Percentiles rank a stretch among this genome's conserved stretches.
These are phyloP conservation scores for Gorgonomyces haynaldii DNA, from an alignment of 192 early-diverging fungal species.

Conservation along the genomic window DNA sequence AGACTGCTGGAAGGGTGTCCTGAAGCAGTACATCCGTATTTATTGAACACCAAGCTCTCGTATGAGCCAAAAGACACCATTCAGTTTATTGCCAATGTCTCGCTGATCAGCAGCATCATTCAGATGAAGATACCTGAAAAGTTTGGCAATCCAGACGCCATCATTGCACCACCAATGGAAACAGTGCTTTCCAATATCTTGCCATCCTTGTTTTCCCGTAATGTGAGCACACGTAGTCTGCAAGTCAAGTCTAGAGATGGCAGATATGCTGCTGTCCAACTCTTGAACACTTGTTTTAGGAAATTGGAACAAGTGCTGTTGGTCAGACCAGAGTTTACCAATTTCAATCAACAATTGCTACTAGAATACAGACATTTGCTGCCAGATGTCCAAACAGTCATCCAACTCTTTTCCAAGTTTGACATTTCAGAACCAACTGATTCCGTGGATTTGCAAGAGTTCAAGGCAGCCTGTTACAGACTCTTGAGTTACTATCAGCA, in stretches of 20 bases:
- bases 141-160: slow-evolving; percentile 11
- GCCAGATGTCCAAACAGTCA: slow-evolving; percentile 6
- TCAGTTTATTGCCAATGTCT: slow-evolving; percentile 69
- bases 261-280: slow-evolving; percentile 18
- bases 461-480: slow-evolving; percentile 43
- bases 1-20: slow-evolving; percentile 55
- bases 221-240: slow-evolving; percentile 43
- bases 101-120: slow-evolving; percentile 58
- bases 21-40: slow-evolving; percentile 58
- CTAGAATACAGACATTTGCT: background rate
- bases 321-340: background rate
- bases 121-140: slow-evolving; percentile 44
- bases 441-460: slow-evolving; percentile 23
- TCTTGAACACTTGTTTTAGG: background rate
- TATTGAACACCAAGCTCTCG: slow-evolving; percentile 22
- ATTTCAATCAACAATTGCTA: background rate
- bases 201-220: background rate
- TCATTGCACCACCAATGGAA: background rate
- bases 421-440: too few relatives aligned
- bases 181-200: slow-evolving; percentile 1
- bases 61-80: slow-evolving; percentile 61
- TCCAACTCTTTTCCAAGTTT: too few relatives aligned
- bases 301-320: slow-evolving; percentile 1
- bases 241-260: slow-evolving; percentile 53
- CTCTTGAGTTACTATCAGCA: slow-evolving; percentile 58